Conservation (phyloP, 169 alveolate species). For the Cryptosporidium bovis region DNA sequence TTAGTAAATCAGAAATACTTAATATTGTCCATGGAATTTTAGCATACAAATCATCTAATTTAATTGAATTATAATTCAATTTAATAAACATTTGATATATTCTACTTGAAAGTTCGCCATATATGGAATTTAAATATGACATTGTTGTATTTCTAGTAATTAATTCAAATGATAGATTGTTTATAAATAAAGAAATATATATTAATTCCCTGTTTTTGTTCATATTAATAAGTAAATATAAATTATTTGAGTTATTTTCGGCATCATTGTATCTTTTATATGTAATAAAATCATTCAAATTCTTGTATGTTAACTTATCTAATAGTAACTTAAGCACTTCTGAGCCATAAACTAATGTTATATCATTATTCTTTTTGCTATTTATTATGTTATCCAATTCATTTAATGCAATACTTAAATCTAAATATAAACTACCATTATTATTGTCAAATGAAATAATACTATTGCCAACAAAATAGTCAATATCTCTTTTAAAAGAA, state of each 20-base stretch:
- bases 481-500: no score
- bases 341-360: constrained; percentile 12
- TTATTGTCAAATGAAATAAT: not conserved
- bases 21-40: constrained; percentile 57
- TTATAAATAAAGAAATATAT: constrained; percentile 51
- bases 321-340: not conserved
- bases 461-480: not conserved
- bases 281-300: not conserved
- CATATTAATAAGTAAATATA: constrained; percentile 18
- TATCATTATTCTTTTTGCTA: not conserved
- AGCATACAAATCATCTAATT: constrained; percentile 5
- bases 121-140: not conserved
- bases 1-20: constrained; percentile 34
- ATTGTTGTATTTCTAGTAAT: not conserved
- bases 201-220: constrained; percentile 19
- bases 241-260: not conserved
- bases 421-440: not conserved
- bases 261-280: not conserved
- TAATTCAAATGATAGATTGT: constrained; percentile 30
- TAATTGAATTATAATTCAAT: constrained; percentile 15
- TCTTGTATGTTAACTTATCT: not conserved
- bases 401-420: not conserved
- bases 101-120: constrained; percentile 44
- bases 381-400: not conserved
- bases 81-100: constrained; percentile 27